Evolutionary conservation across 176 grass and related monocot species (phyloP).

Genomic region (Avena atlantica): DNA sequence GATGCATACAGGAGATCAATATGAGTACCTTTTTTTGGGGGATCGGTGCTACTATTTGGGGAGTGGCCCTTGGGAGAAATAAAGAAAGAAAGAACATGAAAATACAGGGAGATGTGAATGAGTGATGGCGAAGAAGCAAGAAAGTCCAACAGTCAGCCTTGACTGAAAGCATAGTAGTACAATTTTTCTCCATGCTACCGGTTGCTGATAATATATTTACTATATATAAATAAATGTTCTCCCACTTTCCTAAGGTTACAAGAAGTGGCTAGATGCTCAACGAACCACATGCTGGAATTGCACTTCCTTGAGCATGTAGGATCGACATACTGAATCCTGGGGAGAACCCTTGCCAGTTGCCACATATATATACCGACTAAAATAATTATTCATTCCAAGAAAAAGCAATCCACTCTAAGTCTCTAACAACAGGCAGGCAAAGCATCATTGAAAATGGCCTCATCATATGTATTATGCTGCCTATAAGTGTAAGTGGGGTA

Average conservation of each 20-base stretch:
- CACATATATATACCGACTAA: background rate
- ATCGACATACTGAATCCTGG: background rate
- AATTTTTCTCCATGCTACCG: conserved; percentile 22
- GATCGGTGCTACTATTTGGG: background rate
- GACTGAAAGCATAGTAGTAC: conserved; percentile 7
- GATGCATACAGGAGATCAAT: conserved; percentile 27
- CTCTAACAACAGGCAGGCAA: background rate
- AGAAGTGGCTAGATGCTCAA: conserved; percentile 36
- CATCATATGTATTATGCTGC: conserved; percentile 8
- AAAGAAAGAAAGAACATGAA: background rate
- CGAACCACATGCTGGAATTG: conserved; percentile 33
- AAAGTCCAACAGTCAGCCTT: conserved; percentile 49
- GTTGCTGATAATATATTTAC: background rate
- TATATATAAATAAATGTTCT: background rate
- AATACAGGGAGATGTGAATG: conserved; percentile 31
- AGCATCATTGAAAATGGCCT: conserved; percentile 21
- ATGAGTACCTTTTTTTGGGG: background rate
- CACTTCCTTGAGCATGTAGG: background rate
- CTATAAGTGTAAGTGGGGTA: background rate
- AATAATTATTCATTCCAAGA: conserved; percentile 20
- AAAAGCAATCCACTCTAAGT: conserved; percentile 25
- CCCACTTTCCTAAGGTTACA: conserved; percentile 6
- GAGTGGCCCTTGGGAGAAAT: background rate
- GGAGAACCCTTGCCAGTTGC: background rate
- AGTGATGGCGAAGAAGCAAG: background rate